These are phyloP conservation scores for Trichoderma asperelloides DNA, from an alignment of 495 filamentous ascomycete genomes.

Conservation along the genomic window DNA sequence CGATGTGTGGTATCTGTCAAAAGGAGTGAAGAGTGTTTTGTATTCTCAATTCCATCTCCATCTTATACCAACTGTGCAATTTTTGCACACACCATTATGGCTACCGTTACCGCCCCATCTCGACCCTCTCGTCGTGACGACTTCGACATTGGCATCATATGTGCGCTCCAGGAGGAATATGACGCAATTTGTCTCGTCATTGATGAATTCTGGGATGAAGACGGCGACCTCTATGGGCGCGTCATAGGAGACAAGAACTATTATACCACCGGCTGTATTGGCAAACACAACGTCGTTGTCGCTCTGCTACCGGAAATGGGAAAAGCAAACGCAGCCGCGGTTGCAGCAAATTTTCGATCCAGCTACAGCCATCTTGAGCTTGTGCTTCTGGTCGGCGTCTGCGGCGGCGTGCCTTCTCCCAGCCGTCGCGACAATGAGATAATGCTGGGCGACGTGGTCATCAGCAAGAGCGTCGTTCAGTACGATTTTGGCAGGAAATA, in stretches of 20 bases:
- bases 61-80: no score
- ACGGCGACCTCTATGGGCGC: not conserved
- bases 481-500: not conserved
- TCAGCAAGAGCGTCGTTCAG: conserved; percentile 20
- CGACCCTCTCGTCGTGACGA: no score
- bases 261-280: conserved; percentile 25
- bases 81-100: no score
- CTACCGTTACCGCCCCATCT: no score
- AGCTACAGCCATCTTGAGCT: conserved; percentile 19
- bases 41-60: no score
- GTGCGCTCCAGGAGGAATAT: not conserved
- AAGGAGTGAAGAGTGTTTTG: no score
- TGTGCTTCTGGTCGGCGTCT: conserved; percentile 29
- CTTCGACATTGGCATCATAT: not conserved
- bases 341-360: conserved; percentile 16
- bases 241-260: conserved; percentile 17
- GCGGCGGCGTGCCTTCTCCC: conserved; percentile 21
- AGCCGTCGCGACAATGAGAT: conserved; percentile 14
- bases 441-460: conserved; percentile 30
- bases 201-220: not conserved
- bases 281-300: conserved; percentile 27
- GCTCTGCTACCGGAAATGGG: conserved; percentile 24
- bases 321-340: conserved; percentile 20
- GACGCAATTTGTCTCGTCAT: not conserved
- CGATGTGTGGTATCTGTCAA: no score